Base-by-base conservation (phyloP, 2,329 filamentous ascomycete genomes). In the Ophiostoma perfectum region DNA sequence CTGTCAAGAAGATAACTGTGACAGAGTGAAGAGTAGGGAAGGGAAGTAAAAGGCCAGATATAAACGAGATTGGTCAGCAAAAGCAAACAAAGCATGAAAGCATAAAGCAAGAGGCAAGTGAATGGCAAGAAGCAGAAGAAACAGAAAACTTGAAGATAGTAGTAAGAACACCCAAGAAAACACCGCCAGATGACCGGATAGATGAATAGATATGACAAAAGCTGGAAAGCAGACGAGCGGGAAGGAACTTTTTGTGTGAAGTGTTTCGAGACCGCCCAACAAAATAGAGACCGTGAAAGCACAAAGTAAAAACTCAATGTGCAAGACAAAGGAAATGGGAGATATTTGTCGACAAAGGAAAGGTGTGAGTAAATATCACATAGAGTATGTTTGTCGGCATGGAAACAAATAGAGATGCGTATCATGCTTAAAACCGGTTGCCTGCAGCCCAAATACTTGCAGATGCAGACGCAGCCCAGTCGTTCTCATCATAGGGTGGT, bases 401-500 rank as follows among this genome's bases (percentile, higher is more conserved):
- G 12, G 55, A 38, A 2, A 27, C 27, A 38, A 7, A 18, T 52
- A 5, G 1, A 27, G 27, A 27, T 27, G 27, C 27, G 27, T 27
- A 27, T 27, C 27, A 27, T 27, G 60, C 39, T 78, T 79, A 89
- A 74, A 88, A 85, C 73, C 85, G 83, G 76, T 84, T 88, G 72
- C 90, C 86, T 44, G 88, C 87, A 67, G 90, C 89, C 81, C 91
- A 90, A 73, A 93, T 93, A 78, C 90, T 93, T 5, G 91, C 90
- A 11, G 92, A 87, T 42, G 92, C 90, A 58, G 91, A 89, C 8
- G 90, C 88, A 18, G 90, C 92, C 94, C 93, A 98, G 77, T 97
- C 93, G 71, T 89, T 88, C 74, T 96, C 93, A 75, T 97, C 93
- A 73, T 97, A 97, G 3, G 95, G 94, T 36, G 95, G 95, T 16